Evolutionary conservation across 129 eudicot species (phyloP).

Genomic region (Lonicera japonica): DNA sequence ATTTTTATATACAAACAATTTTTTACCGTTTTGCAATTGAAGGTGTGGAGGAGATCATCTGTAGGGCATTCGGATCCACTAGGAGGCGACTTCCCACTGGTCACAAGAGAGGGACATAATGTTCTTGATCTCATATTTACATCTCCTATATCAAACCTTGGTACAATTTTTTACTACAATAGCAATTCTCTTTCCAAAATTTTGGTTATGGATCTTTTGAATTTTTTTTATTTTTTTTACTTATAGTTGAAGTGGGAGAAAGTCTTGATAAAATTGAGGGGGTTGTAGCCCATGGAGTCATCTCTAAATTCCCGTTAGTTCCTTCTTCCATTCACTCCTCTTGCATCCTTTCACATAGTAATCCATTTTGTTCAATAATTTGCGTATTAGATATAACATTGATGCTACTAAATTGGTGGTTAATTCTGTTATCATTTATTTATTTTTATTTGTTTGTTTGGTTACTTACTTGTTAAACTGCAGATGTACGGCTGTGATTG

Average conservation of each 20-base stretch:
- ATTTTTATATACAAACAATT: not conserved
- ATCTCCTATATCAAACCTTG: constrained; percentile 55
- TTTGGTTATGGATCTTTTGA: constrained; percentile 2
- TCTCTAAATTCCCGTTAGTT: constrained; percentile 47
- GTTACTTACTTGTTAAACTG: too few species aligned
- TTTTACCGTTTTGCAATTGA: constrained; percentile 6
- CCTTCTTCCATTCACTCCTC: not conserved
- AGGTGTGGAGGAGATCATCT: constrained; percentile 78
- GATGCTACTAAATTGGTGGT: too few species aligned
- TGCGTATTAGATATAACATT: not conserved
- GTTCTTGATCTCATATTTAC: constrained; percentile 65
- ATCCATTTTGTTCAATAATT: not conserved
- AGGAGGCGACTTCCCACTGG: constrained; percentile 57
- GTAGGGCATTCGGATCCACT: constrained; percentile 59
- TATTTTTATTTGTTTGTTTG: too few species aligned
- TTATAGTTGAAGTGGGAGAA: constrained; percentile 55
- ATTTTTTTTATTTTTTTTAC: not conserved
- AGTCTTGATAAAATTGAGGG: constrained; percentile 43
- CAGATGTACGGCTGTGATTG: too few species aligned
- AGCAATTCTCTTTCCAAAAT: not conserved
- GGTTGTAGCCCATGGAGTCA: constrained; percentile 58
- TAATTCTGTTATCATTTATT: too few species aligned
- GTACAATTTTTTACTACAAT: constrained; percentile 21
- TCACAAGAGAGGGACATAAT: constrained; percentile 58
- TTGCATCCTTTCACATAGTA: not conserved